Base-by-base conservation (phyloP, 306 rosid genomes). In the Elaeagnus macrophylla region DNA sequence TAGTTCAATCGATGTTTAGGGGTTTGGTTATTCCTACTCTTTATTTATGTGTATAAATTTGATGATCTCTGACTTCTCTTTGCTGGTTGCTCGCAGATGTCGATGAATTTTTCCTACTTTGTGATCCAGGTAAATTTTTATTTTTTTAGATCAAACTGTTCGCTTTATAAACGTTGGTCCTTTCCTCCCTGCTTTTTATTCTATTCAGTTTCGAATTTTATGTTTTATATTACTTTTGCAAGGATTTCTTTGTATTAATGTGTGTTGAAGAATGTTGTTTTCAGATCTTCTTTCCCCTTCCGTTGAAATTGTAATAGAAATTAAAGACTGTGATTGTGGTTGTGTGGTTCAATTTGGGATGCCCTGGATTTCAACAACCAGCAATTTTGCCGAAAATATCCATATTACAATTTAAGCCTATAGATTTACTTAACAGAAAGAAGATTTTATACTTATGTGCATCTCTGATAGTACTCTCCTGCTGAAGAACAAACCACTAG, bases 31-130 rank as follows among this genome's bases (percentile, higher is more conserved):
- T 13, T 6, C 25, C n/a, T 5, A 25, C 32, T 25, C 4, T 25
- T 25, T 25, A 14, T 10, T 9, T 18, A 14, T 41, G 38, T 12
- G 7, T 56, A 18, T 56, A 57, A 40, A 9, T 12, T 57, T 55
- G n/a, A 16, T 39, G 35, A 48, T 20, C 58, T 51, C 66, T 65
- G 67, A 71, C 61, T 51, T 54, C 43, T 9, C 3, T 57, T 5
- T 48, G 35, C 41, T 10, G 7, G 53, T 53, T 39, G 18, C 46
- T 74, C 16, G 54, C 93, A 91, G 95, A 86, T 77, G 97, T 91
- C 39, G 97, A 86, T 73, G 95, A 83, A 48, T 86, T 91, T 68
- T 86, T 84, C 48, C 77, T 83, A 4, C 89, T 82, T 58, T 84
- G 99, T 64, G 96, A 86, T 80, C 93, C 97, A 78, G 97, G 95